Evolutionary conservation across 345 rosid genomes (phyloP), one percentile per base, ranked within the genome.

Genomic region (Bruguiera sexangula): DNA sequence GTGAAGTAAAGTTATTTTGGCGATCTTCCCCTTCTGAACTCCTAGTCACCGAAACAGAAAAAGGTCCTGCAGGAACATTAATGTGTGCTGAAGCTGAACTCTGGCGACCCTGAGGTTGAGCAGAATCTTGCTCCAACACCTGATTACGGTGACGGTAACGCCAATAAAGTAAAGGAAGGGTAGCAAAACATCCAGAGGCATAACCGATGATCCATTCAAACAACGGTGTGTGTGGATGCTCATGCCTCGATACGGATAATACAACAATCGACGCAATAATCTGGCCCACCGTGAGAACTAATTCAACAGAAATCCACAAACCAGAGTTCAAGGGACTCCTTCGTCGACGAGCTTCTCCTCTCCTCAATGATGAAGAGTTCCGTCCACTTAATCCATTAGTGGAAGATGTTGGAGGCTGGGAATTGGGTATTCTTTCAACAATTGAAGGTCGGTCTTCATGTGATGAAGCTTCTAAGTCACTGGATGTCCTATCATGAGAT

Each of bases 261-360:
- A 95, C 96, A 54, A 90, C 81, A 50, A 88, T 63, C 8, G 99
- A 87, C 31, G 97, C 96, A 73, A 90, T 70, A 73, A 95, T 89
- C 83, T 95, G 99, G 74, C 96, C 85, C 73, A 92, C 57, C 39
- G 99, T 95, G 66, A 95, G 87, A 50, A 75, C 71, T 66, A 95
- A 82, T 74, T 95, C 97, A 53, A 88, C 76, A 58, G 97, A 92
- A 69, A 95, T 92, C 97, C 99, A 95, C 63, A 87, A 63, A 43
- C 92, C 96, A n/a, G 99, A 91, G 78, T 92, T 95, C 73, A 92
- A 64, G 10, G 97, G 99, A 82, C 96, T 95, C 76, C 99, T 83
- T 43, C 87, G 92, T 6, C 93, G 90, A 56, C 89, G 96, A 30
- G 78, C 32, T 29, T 81, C 89, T 31, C 85, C 88, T 79, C 92